Evolutionary conservation across 1,284 basidiomycete species (phyloP), one percentile per base, ranked within the genome.

Genomic region (Puccinia polysora): DNA sequence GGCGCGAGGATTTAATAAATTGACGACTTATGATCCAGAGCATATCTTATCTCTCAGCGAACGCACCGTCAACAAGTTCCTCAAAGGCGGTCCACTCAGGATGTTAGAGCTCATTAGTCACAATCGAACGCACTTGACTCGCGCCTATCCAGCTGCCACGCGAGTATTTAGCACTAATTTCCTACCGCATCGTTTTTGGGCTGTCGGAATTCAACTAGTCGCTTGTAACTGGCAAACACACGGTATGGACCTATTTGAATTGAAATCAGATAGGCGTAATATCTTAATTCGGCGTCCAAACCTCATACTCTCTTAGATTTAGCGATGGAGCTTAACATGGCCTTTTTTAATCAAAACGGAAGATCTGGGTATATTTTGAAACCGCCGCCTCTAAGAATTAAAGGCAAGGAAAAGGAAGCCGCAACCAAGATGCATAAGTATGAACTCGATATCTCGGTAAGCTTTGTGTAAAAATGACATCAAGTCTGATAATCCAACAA

Each of bases 171-270:
- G 89, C 74, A 88, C 88, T 25, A 99, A 99, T 80, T 97, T 89
- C 78, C 85, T 89, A 75, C 95, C 95, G 3, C 87, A 90, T 80
- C 85, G 88, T 45, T 92, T 87, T 80, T 99, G 95, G 95, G 85
- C 86, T 0, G 87, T 87, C 0, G 95, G 95, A 0, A 87, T 88
- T 18, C 95, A 98, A 80, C 81, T 98, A n/a, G 93, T 96, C 0
- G 92, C 96, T 5, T 84, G 98, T 74, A 99, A 99, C 80, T 97
- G 93, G 90, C 96, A 99, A 81, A 98, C 93, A 0, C 88, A 88
- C 76, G 91, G 90, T 91, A 76, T 69, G 85, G 80, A 53, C 18
- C n/a, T 28, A 23, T 38, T 25, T n/a, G 49, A 34, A 20, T 20
- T 43, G 12, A 38, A 18, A 5, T 43, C 36, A 49, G 15, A 15